Evolutionary conservation across 2,329 filamentous ascomycete species (phyloP).

Genomic region (Nannizziopsis barbatae): DNA sequence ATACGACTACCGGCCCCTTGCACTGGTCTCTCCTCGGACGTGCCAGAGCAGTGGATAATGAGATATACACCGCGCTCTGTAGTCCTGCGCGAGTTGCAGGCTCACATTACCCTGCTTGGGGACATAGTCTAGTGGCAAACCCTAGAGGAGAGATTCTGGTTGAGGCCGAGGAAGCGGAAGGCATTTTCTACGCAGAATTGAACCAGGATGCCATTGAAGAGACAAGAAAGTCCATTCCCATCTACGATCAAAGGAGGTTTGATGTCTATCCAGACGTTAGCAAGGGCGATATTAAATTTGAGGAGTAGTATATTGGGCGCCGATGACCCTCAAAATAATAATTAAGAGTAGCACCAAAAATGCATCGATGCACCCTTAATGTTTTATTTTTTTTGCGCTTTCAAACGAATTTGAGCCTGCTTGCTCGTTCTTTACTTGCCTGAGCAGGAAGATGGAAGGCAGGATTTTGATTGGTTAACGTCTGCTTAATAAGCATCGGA

Average conservation of each 20-base stretch:
- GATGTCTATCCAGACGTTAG: slow-evolving; percentile 93
- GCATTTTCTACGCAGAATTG: slow-evolving; percentile 63
- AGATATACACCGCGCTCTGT: slow-evolving; percentile 86
- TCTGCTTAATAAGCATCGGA: too few relatives aligned
- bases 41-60: slow-evolving; percentile 82
- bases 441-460: too few relatives aligned
- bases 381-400: background rate
- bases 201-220: slow-evolving; percentile 57
- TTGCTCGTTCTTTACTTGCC: too few relatives aligned
- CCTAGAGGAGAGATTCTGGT: slow-evolving; percentile 73
- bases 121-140: slow-evolving; percentile 79
- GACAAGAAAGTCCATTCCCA: slow-evolving; percentile 70
- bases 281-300: slow-evolving; percentile 40
- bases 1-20: slow-evolving; percentile 78
- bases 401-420: too few relatives aligned
- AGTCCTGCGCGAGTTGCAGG: slow-evolving; percentile 71
- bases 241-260: slow-evolving; percentile 75
- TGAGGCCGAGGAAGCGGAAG: slow-evolving; percentile 68
- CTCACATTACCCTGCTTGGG: slow-evolving; percentile 78
- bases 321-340: too few relatives aligned
- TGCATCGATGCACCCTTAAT: background rate
- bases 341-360: too few relatives aligned
- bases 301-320: slow-evolving; percentile 22
- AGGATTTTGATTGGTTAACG: too few relatives aligned
- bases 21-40: slow-evolving; percentile 81